These are phyloP conservation scores for Hypoxylon rickii DNA, from an alignment of 495 filamentous ascomycete genomes.

Conservation along the genomic window DNA sequence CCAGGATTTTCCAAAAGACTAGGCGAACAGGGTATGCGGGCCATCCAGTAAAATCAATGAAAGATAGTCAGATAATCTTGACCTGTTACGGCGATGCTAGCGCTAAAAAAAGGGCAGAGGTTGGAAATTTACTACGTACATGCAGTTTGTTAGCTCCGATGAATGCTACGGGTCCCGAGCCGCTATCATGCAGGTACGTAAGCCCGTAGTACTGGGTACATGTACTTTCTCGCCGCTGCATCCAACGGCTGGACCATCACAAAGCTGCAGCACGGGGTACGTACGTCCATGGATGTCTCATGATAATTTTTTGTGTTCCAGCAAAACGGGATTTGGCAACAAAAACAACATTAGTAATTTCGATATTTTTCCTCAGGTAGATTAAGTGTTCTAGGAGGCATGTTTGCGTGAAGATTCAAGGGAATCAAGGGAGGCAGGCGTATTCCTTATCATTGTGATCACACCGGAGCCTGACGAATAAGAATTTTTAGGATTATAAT, in stretches of 20 bases:
- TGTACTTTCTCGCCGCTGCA: neutral
- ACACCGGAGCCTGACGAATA: neutral
- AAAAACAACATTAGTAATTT: neutral
- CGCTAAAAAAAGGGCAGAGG: too few relatives aligned
- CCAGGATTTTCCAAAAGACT: slow-evolving; percentile 4
- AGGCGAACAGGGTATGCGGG: slow-evolving; percentile 8
- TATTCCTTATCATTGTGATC: too few relatives aligned
- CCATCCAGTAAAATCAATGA: slow-evolving; percentile 22
- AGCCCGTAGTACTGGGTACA: neutral
- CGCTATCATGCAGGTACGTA: neutral
- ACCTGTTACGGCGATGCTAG: slow-evolving; percentile 2
- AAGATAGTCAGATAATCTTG: slow-evolving; percentile 11
- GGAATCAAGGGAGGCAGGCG: too few relatives aligned
- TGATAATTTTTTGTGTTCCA: slow-evolving; percentile 21
- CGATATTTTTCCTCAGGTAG: neutral
- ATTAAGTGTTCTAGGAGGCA: slow-evolving; percentile 1
- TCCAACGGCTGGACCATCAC: slow-evolving; percentile 10
- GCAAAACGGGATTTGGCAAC: slow-evolving; percentile 1
- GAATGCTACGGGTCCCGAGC: neutral
- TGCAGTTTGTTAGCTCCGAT: neutral
- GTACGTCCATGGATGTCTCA: too few relatives aligned
- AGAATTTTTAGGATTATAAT: neutral
- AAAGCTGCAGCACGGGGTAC: slow-evolving; percentile 10
- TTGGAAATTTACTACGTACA: too few relatives aligned
- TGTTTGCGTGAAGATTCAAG: too few relatives aligned